Conservation (phyloP, 768 basidiomycete genomes). For the Tylopilus felleus region DNA sequence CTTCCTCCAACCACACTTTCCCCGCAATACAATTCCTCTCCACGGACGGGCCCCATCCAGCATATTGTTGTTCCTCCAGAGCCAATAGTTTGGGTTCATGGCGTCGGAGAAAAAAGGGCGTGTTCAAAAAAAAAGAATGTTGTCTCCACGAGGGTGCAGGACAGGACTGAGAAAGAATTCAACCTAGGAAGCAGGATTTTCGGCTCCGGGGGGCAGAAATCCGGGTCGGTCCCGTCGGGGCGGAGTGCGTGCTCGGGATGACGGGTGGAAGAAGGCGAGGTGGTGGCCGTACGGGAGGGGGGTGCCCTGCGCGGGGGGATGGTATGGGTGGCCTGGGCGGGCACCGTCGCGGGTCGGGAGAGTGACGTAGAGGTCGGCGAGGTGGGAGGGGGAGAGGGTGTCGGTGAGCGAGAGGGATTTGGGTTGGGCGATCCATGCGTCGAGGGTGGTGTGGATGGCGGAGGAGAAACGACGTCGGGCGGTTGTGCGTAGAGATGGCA, state of each 20-base stretch:
- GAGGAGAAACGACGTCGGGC: constrained; percentile 14
- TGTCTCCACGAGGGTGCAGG: constrained; percentile 23
- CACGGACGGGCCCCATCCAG: constrained; percentile 3
- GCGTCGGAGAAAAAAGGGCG: neutral
- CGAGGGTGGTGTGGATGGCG: no score
- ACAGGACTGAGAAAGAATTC: constrained; percentile 29
- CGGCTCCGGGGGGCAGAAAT: constrained; percentile 68
- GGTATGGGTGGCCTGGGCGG: constrained; percentile 34
- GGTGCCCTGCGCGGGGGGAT: constrained; percentile 38
- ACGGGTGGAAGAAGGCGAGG: constrained; percentile 71
- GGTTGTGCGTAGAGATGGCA: neutral
- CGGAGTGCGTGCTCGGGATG: constrained; percentile 55
- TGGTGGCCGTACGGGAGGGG: constrained; percentile 63
- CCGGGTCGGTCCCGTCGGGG: constrained; percentile 66
- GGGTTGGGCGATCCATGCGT: constrained; percentile 52
- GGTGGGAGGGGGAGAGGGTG: constrained; percentile 50
- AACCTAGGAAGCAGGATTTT: constrained; percentile 17
- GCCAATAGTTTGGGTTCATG: constrained; percentile 6
- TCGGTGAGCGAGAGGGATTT: constrained; percentile 47
- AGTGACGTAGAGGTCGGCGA: constrained; percentile 63
- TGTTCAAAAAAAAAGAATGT: constrained; percentile 15
- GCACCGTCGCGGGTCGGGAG: constrained; percentile 71
- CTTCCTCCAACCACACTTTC: constrained; percentile 7
- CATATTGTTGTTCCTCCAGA: constrained; percentile 10
- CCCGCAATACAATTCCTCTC: constrained; percentile 1